phyloP scores from a whole-genome alignment of 2,329 filamentous ascomycete species.

The Penicillium vulpinum region DNA sequence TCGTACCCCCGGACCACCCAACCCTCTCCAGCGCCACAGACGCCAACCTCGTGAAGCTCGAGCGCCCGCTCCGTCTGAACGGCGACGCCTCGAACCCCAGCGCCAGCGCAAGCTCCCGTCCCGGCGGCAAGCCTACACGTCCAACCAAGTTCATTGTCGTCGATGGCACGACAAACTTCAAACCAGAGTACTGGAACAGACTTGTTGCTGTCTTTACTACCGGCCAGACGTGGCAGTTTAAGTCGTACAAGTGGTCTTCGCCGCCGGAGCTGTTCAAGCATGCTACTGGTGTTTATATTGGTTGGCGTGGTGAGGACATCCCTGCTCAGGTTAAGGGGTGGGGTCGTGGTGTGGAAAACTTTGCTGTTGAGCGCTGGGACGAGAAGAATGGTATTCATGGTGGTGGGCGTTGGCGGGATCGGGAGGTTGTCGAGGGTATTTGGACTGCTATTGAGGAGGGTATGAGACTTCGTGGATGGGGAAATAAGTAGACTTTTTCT shows the following conservation, averaged over 20 bases:
- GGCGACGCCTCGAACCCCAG: slow-evolving; percentile 32
- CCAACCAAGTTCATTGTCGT: slow-evolving; percentile 93
- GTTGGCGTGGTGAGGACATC: slow-evolving; percentile 80
- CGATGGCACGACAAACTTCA: slow-evolving; percentile 90
- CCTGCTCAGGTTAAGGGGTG: slow-evolving; percentile 78
- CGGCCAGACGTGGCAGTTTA: slow-evolving; percentile 97
- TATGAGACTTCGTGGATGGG: slow-evolving; percentile 84
- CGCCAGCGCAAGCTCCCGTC: slow-evolving; percentile 15
- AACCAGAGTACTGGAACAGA: slow-evolving; percentile 94
- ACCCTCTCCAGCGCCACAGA: slow-evolving; percentile 62
- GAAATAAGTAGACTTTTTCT: slow-evolving; percentile 27
- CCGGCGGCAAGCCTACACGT: slow-evolving; percentile 62
- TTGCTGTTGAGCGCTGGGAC: slow-evolving; percentile 81
- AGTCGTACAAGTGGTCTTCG: slow-evolving; percentile 93
- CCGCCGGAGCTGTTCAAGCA: slow-evolving; percentile 87
- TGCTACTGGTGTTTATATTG: slow-evolving; percentile 82
- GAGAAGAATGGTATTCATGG: slow-evolving; percentile 44
- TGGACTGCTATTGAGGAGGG: slow-evolving; percentile 86
- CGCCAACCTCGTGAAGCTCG: slow-evolving; percentile 81
- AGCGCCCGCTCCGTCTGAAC: slow-evolving; percentile 67
- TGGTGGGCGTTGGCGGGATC: slow-evolving; percentile 70
- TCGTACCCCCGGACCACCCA: slow-evolving; percentile 69
- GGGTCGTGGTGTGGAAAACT: slow-evolving; percentile 79
- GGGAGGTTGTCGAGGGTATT: slow-evolving; percentile 88
- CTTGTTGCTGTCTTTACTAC: slow-evolving; percentile 97